phyloP scores from a whole-genome alignment of 257 asterid species.

The Solanum peruvianum region DNA sequence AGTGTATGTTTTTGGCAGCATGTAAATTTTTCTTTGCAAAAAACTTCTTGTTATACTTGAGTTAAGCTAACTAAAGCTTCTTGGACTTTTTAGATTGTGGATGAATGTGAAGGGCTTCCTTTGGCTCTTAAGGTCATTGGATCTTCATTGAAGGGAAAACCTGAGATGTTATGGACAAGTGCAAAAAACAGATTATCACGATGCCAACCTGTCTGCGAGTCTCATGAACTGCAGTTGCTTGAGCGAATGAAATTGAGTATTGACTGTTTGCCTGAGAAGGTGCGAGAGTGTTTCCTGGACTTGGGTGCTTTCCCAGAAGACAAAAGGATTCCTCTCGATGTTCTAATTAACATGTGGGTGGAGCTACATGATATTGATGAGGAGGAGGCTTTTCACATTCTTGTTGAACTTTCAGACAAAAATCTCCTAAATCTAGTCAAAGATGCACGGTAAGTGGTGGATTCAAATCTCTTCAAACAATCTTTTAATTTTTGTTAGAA shows the following conservation, averaged over 20 bases:
- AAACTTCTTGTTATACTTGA: background rate
- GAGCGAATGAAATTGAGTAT: slow-evolving; percentile 80
- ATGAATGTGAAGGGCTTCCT: slow-evolving; percentile 87
- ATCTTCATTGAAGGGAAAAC: slow-evolving; percentile 67
- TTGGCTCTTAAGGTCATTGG: slow-evolving; percentile 88
- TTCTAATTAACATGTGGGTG: slow-evolving; percentile 89
- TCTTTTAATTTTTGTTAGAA: background rate
- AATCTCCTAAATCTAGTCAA: slow-evolving; percentile 73
- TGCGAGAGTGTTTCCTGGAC: slow-evolving; percentile 78
- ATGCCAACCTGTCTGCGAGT: slow-evolving; percentile 65
- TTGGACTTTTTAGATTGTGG: slow-evolving; percentile 40
- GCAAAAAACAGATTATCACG: slow-evolving; percentile 64
- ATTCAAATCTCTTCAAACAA: background rate
- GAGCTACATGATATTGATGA: slow-evolving; percentile 81
- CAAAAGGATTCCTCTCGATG: slow-evolving; percentile 73
- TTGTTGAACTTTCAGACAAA: slow-evolving; percentile 76
- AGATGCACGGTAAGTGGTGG: slow-evolving; percentile 51
- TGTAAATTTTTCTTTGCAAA: background rate
- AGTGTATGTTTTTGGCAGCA: background rate
- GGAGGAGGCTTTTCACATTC: slow-evolving; percentile 69
- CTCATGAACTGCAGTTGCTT: slow-evolving; percentile 67
- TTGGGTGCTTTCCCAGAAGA: slow-evolving; percentile 84
- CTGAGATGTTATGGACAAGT: slow-evolving; percentile 73
- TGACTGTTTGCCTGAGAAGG: slow-evolving; percentile 55
- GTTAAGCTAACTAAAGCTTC: background rate